Base-by-base conservation (phyloP, 768 basidiomycete species). In the Mycena belliarum region DNA sequence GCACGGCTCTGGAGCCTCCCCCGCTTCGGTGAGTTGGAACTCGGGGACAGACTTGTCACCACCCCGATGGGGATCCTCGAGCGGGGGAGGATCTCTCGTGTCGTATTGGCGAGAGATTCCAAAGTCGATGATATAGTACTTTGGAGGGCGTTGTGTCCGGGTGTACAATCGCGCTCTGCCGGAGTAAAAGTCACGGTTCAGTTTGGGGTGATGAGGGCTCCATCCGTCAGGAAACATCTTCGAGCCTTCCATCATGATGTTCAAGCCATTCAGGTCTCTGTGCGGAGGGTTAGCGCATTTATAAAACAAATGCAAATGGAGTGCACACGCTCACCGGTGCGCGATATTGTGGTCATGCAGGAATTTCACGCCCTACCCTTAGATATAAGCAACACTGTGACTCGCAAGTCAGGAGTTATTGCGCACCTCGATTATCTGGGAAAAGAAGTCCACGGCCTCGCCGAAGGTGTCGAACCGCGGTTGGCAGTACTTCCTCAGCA, bases 381-480 rank as follows among this genome's bases (percentile, higher is more conserved):
- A 12, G 29, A n/a, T 6, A n/a, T 38, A 5, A 38, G 18, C n/a
- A n/a, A 38, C 5, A n/a, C 9, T 3, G 10, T 18, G 18, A n/a
- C n/a, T n/a, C n/a, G n/a, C n/a, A n/a, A n/a, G n/a, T n/a, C 18
- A n/a, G 7, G 37, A n/a, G 18, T 16, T n/a, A 24, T 9, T 6
- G n/a, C 60, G 38, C 42, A 71, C 75, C 65, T 75, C 67, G 24
- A 75, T 65, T 15, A 74, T 56, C 56, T 75, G 73, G 12, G 57
- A 15, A 43, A 76, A 63, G 37, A 69, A 71, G 43, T 70, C 74
- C 2, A 76, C 57, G 8, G 61, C 66, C 55, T 76, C 73, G 1
- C 73, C 75, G 28, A 75, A 46, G 4, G 74, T 74, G 16, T 70
- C 68, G 48, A 76, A 75, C 7, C 63, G 54, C 21, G 72, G 71